These are phyloP conservation scores for Boehmeria nivea DNA, from an alignment of 306 rosid species.

Conservation along the genomic window DNA sequence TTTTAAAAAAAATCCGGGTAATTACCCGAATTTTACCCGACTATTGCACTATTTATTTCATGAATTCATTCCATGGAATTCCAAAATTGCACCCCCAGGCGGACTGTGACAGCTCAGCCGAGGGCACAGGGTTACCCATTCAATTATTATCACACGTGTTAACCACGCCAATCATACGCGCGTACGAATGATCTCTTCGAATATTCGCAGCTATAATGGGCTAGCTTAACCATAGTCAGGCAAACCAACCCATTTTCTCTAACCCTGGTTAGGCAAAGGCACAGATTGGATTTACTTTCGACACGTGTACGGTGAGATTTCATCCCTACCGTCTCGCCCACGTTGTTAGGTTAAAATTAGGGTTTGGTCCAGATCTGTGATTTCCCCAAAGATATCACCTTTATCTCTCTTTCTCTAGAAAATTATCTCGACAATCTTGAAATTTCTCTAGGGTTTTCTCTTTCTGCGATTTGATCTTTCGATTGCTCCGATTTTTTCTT, in stretches of 20 bases:
- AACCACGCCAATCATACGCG: background rate
- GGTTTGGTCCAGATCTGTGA: conserved; percentile 16
- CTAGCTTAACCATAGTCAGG: conserved; percentile 40
- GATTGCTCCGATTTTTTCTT: background rate
- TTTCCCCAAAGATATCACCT: background rate
- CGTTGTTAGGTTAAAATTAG: conserved; percentile 43
- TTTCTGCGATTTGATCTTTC: background rate
- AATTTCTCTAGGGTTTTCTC: background rate
- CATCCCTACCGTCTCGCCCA: conserved; percentile 12
- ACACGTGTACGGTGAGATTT: conserved; percentile 58
- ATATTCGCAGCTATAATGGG: background rate
- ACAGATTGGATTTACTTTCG: background rate
- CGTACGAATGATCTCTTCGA: background rate
- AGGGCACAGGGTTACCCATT: no score
- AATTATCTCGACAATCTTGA: background rate
- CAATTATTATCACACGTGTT: no score
- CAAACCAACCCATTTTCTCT: background rate
- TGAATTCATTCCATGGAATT: no score
- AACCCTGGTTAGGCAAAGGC: background rate
- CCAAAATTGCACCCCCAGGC: no score
- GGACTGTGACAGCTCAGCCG: no score
- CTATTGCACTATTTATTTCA: no score
- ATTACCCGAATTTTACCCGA: no score
- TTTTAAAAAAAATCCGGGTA: no score
- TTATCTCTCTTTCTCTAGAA: background rate